Base-by-base conservation (phyloP, 495 filamentous ascomycete species). In the Tuber magnatum region DNA sequence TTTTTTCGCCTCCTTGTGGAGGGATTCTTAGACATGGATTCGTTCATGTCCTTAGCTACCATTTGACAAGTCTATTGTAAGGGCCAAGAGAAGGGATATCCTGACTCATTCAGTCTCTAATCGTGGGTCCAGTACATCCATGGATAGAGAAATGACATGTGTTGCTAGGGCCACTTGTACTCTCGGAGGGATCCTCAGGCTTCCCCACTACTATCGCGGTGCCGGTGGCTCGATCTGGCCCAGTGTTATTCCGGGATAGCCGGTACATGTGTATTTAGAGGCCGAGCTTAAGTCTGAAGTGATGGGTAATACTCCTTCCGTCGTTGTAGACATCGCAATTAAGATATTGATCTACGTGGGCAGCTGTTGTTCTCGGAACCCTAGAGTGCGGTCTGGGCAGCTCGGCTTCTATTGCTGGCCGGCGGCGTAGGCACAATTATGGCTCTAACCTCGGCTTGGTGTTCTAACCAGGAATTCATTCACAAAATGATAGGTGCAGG, bases 341-440 rank as follows among this genome's bases (percentile, higher is more conserved):
- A n/a, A 40, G 1, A 40, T 7, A 44, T 70, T 75, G 6, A 75
- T 38, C 74, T 71, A 79, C 71, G n/a, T 78, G 77, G 77, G 78
- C 72, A 32, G 75, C 77, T 7, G 72, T 78, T 28, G 77, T 79
- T 40, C 79, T 79, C 16, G 79, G 79, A 16, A 79, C 80, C 3
- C 69, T 82, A 12, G 68, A 73, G 5, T 74, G 77, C 16, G 74
- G 80, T 16, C 70, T 82, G 10, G 79, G 77, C 18, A 73, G 80
- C 61, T 81, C n/a, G 74, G 76, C 32, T 73, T 75, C 6, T 70
- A 82, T 43, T 70, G 76, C 38, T 72, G 74, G 69, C 32, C 74
- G 24, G 48, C 7, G 22, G 7, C 10, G 24, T 9, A 77, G 76
- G 22, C 69, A 71, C 0, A 71, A 74, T 35, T 81, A 78, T 38